Evolutionary conservation across 2,329 filamentous ascomycete genomes (phyloP).

Genomic region (Aureobasidium sp.): DNA sequence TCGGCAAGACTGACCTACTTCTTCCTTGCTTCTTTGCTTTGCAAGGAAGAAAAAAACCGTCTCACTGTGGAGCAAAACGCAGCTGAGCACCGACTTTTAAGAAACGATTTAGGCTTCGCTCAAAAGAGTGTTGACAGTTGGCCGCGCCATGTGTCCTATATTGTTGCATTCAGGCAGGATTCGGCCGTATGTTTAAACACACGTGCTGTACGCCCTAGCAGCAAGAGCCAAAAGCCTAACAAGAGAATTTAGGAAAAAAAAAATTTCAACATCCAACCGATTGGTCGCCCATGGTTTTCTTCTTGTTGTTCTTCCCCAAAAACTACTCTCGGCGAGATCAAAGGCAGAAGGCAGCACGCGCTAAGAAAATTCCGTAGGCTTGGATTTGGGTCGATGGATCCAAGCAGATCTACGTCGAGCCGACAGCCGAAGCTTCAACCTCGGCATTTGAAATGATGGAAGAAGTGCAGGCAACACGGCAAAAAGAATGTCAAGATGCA

Average conservation of each 20-base stretch:
- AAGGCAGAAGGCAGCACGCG: background rate
- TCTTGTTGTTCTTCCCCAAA: background rate
- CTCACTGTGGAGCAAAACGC: background rate
- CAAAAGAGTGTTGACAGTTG: background rate
- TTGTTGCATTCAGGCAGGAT: background rate
- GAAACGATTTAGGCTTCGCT: background rate
- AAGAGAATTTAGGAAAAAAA: too few relatives aligned
- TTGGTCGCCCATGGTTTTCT: too few relatives aligned
- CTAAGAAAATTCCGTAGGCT: background rate
- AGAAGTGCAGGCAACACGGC: background rate
- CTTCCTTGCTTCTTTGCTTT: background rate
- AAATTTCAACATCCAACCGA: background rate
- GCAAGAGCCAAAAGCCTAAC: too few relatives aligned
- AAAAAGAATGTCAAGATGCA: too few relatives aligned
- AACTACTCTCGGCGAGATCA: background rate
- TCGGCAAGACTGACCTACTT: background rate
- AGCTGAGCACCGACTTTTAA: background rate
- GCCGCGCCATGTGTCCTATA: background rate
- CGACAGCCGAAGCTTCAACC: constrained; percentile 3
- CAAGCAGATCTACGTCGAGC: background rate
- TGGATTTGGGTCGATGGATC: background rate
- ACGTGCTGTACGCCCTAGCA: background rate
- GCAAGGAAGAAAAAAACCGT: background rate
- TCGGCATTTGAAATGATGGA: background rate
- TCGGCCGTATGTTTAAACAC: constrained; percentile 1